phyloP scores from a whole-genome alignment of 345 rosid genomes.

The Rubroshorea leprosula region DNA sequence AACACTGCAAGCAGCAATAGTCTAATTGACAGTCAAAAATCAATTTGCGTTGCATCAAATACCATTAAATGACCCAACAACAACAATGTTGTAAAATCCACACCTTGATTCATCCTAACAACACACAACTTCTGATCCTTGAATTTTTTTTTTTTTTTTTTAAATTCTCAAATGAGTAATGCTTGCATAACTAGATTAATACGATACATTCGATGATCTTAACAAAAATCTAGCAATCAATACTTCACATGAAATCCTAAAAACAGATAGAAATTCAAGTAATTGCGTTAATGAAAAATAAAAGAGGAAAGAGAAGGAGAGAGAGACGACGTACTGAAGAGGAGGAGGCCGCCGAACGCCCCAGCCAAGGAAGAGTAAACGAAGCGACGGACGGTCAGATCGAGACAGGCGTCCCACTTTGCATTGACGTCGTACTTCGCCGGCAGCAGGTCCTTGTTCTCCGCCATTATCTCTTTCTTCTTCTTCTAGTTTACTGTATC shows the following conservation, averaged over 20 bases:
- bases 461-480: slow-evolving; percentile 27
- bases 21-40: neutral
- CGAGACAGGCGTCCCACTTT: slow-evolving; percentile 89
- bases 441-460: slow-evolving; percentile 28
- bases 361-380: slow-evolving; percentile 82
- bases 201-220: neutral
- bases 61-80: neutral
- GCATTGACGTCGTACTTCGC: slow-evolving; percentile 52
- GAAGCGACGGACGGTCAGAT: slow-evolving; percentile 76
- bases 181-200: neutral
- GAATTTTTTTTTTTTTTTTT: too few relatives aligned
- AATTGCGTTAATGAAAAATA: neutral
- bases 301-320: neutral
- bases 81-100: too few relatives aligned
- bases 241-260: neutral
- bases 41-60: neutral
- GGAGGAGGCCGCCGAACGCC: slow-evolving; percentile 72
- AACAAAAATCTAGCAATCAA: neutral
- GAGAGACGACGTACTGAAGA: slow-evolving; percentile 61
- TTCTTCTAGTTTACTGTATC: neutral
- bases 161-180: neutral
- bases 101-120: neutral
- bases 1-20: too few relatives aligned
- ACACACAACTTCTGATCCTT: too few relatives aligned
- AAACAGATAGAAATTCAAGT: neutral